Percentiles rank a stretch among this genome's conserved stretches.
Evolutionary conservation across 2,329 filamentous ascomycete genomes (phyloP).

Genomic region (Cercospora brassicicola): DNA sequence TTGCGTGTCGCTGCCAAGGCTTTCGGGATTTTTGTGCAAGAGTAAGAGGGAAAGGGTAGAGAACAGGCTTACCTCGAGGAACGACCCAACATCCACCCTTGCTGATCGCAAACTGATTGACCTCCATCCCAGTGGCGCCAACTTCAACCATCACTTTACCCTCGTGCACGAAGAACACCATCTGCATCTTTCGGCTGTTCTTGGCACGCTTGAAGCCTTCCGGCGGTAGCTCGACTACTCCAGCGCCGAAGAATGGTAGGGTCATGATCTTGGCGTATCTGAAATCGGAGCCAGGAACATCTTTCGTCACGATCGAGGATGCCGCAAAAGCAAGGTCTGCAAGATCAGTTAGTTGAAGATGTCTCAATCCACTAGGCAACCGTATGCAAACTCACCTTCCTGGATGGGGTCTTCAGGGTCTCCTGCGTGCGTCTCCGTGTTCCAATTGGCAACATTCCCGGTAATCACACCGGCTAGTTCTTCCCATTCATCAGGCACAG

Average conservation of each 20-base stretch:
- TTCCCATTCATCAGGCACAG: constrained; percentile 69
- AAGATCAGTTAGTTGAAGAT: constrained; percentile 15
- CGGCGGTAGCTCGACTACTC: constrained; percentile 83
- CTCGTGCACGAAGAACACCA: constrained; percentile 87
- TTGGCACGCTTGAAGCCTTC: constrained; percentile 83
- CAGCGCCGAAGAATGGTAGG: constrained; percentile 81
- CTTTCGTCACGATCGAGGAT: constrained; percentile 57
- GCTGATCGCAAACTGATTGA: constrained; percentile 75
- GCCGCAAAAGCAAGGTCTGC: constrained; percentile 62
- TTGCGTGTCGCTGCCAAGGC: not conserved
- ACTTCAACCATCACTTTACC: constrained; percentile 81
- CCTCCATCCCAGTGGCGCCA: constrained; percentile 47
- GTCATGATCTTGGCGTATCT: constrained; percentile 85
- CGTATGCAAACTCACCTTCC: constrained; percentile 39
- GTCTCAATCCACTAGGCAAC: constrained; percentile 5
- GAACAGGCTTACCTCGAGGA: constrained; percentile 71
- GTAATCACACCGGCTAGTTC: constrained; percentile 62
- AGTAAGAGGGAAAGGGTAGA: constrained; percentile 13
- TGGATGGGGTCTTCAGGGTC: constrained; percentile 43
- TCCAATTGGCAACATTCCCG: constrained; percentile 64
- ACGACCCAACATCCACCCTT: constrained; percentile 93
- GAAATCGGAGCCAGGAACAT: constrained; percentile 69
- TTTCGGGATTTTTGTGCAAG: not conserved
- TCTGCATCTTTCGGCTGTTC: constrained; percentile 93
- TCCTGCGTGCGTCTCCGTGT: constrained; percentile 33